phyloP scores from a whole-genome alignment of 345 rosid genomes.

The Cardamine occulta region DNA sequence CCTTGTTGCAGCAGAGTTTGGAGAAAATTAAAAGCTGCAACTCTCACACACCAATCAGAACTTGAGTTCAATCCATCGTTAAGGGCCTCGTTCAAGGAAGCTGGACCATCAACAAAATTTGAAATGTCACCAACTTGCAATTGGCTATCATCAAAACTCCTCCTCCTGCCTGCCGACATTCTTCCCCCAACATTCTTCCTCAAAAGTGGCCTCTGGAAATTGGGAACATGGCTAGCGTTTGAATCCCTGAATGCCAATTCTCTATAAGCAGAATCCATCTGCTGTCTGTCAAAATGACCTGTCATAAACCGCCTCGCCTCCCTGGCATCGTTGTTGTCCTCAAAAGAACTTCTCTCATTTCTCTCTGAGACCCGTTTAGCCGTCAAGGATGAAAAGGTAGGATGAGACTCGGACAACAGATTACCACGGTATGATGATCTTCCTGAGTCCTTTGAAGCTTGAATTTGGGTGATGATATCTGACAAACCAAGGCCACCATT shows the following conservation, averaged over 20 bases:
- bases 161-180: constrained; percentile 84
- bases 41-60: constrained; percentile 98
- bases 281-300: constrained; percentile 71
- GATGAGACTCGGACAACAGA: constrained; percentile 62
- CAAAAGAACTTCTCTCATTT: constrained; percentile 70
- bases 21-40: constrained; percentile 89
- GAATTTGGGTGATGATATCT: constrained; percentile 88
- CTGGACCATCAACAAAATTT: constrained; percentile 77
- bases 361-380: constrained; percentile 73
- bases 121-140: constrained; percentile 79
- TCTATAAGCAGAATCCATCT: constrained; percentile 61
- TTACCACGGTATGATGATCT: constrained; percentile 64
- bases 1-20: constrained; percentile 91
- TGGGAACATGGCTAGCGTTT: constrained; percentile 76
- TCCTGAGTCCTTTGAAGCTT: constrained; percentile 90
- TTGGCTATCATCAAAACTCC: constrained; percentile 95
- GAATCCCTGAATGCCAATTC: constrained; percentile 72
- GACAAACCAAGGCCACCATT: constrained; percentile 88
- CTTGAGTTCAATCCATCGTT: constrained; percentile 86
- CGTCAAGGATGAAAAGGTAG: constrained; percentile 64
- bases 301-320: constrained; percentile 68
- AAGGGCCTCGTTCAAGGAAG: constrained; percentile 84
- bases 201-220: constrained; percentile 94
- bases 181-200: constrained; percentile 83
- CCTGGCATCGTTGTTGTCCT: constrained; percentile 65